Base-by-base conservation (phyloP, 495 filamentous ascomycete species). In the Chaetomium tenue region DNA sequence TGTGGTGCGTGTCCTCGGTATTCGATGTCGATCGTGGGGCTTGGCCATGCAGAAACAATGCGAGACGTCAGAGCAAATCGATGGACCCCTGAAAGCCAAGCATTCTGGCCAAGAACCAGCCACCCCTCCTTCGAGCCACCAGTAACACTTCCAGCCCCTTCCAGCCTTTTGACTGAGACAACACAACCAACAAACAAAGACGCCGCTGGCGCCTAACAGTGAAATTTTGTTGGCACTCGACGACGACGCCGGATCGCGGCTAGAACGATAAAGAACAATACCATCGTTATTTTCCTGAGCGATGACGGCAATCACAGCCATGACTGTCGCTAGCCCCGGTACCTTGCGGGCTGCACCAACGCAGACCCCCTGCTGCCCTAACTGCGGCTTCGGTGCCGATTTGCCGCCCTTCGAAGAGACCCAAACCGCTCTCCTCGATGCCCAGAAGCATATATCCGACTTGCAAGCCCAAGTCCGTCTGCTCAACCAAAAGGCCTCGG, bases 391-490 rank as follows among this genome's bases (percentile, higher is more conserved):
- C 39, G 59, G 89, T 59, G 56, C 74, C 33, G 57, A 66, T 33
- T 65, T 76, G 39, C 69, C 69, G 26, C 68, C 69, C 47, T 74
- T 66, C 70, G 71, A 71, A 72, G 83, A 79, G 71, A 80, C 68
- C 68, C 82, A 74, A 79, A 78, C 71, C 73, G 86, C 76, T 65
- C 80, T 74, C 3, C 70, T 77, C 56, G 76, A 84, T 44, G 85
- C 89, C 22, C 89, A 90, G 68, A 82, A 79, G 47, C 83, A 87
- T 52, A 93, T 97, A 66, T 76, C 84, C 63, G 93, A 96, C 69
- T 79, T 98, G 25, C 86, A 97, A 72, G 84, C 85, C 54, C 91
- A 98, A 72, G 85, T 96, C 15, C 78, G 78, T 11, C 77, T 83
- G 30, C 79, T 98, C 61, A 95, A 87, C 63, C 79, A 86, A 59